Conservation (phyloP, 2,329 filamentous ascomycete species). For the Lasiodiplodia citricola region DNA sequence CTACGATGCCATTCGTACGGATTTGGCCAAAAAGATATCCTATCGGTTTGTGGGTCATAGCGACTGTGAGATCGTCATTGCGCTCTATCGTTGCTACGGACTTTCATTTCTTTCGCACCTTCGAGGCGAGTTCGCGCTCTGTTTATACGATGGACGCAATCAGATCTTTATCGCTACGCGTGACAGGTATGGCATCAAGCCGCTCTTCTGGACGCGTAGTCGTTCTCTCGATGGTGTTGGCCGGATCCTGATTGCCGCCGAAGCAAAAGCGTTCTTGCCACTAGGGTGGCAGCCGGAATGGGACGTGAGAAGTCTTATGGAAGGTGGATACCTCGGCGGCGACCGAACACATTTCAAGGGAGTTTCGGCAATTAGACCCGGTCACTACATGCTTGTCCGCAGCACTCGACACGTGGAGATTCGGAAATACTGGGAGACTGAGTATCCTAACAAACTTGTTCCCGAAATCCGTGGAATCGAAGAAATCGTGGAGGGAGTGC, state of each 20-base stretch:
- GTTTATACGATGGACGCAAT: slow-evolving; percentile 55
- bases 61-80: slow-evolving; percentile 60
- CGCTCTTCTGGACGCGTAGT: slow-evolving; percentile 56
- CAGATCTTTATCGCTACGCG: slow-evolving; percentile 53
- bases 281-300: slow-evolving; percentile 60
- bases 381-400: slow-evolving; percentile 29
- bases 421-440: slow-evolving; percentile 59
- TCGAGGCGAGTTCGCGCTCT: slow-evolving; percentile 61
- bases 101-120: slow-evolving; percentile 53
- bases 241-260: slow-evolving; percentile 55
- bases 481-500: slow-evolving; percentile 58
- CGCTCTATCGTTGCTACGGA: slow-evolving; percentile 56
- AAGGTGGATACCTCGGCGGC: slow-evolving; percentile 52
- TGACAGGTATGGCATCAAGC: slow-evolving; percentile 64
- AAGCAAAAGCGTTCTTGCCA: slow-evolving; percentile 60
- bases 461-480: slow-evolving; percentile 52
- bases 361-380: slow-evolving; percentile 47
- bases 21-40: slow-evolving; percentile 28
- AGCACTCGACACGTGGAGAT: slow-evolving; percentile 33
- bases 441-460: slow-evolving; percentile 56
- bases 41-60: slow-evolving; percentile 55
- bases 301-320: slow-evolving; percentile 55
- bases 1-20: slow-evolving; percentile 49
- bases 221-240: slow-evolving; percentile 35
- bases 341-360: slow-evolving; percentile 57